Percentiles rank a stretch among this genome's conserved stretches.
phyloP scores from a whole-genome alignment of 2,329 filamentous ascomycete species.

The Pseudocercospora cruenta region DNA sequence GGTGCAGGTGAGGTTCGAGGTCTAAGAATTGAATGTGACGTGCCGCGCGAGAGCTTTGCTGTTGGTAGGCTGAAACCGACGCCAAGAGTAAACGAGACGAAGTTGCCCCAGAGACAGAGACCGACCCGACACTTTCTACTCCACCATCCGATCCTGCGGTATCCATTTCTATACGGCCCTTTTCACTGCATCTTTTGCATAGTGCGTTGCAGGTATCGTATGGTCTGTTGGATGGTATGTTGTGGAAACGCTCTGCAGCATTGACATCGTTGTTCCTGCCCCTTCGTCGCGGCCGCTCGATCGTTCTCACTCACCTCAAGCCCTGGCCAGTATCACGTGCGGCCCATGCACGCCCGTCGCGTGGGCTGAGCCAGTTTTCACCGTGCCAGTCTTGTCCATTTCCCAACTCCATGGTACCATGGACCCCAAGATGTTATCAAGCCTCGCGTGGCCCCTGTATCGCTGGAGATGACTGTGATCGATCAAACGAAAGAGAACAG shows the following conservation, averaged over 20 bases:
- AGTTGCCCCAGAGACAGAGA: slow-evolving; percentile 4
- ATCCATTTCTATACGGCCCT: not conserved
- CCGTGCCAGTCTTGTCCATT: not conserved
- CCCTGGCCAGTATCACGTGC: not conserved
- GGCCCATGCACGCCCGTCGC: not conserved
- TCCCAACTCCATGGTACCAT: not conserved
- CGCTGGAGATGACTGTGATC: not conserved
- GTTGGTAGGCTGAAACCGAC: not conserved
- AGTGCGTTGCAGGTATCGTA: not conserved
- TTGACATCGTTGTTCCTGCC: not conserved
- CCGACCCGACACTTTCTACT: not conserved
- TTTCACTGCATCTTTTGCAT: not conserved
- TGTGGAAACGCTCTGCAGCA: not conserved
- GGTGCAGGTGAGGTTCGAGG: not conserved
- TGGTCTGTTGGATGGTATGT: not conserved
- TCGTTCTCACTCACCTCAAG: not conserved
- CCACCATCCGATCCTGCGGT: not conserved
- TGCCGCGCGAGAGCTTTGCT: slow-evolving; percentile 2
- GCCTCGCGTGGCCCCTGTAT: not conserved
- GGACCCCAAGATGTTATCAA: not conserved
- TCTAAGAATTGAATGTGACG: not conserved
- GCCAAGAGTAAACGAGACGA: not conserved
- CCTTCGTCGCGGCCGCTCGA: not conserved
- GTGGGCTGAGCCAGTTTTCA: not conserved
- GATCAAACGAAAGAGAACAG: not conserved